A percentile compares a stretch with the other conserved stretches of the same genome.
These are phyloP conservation scores for Penicillium riverlandense DNA, from an alignment of 495 filamentous ascomycete species.

Conservation along the genomic window DNA sequence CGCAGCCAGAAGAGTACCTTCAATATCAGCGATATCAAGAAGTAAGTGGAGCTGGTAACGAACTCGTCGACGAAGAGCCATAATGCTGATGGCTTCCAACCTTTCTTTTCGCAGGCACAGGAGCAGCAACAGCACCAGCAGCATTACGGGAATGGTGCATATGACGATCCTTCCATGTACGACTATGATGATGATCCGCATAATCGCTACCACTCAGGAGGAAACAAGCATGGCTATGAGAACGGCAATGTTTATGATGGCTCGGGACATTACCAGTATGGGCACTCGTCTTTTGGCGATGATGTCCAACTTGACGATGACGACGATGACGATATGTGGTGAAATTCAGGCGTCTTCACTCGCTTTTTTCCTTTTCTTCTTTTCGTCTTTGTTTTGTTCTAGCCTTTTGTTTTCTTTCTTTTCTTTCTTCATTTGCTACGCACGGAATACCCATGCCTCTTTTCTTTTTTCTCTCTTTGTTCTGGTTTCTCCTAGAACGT, in stretches of 20 bases:
- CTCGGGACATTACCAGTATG: constrained; percentile 40
- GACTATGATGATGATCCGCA: constrained; percentile 49
- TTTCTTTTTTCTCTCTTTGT: constrained; percentile 3
- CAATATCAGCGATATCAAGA: constrained; percentile 62
- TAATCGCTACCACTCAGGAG: constrained; percentile 45
- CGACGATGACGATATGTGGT: constrained; percentile 53
- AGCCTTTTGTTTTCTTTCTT: constrained; percentile 6
- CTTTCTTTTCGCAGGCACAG: constrained; percentile 30
- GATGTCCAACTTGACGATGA: constrained; percentile 42
- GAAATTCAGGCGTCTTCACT: constrained; percentile 21
- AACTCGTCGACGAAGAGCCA: background rate
- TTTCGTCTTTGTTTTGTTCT: constrained; percentile 11
- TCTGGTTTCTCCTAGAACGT: constrained; percentile 18
- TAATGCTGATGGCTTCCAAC: background rate
- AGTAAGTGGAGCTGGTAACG: constrained; percentile 30
- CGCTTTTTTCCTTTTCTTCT: constrained; percentile 4
- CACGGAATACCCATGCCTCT: constrained; percentile 30
- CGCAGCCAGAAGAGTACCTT: constrained; percentile 50
- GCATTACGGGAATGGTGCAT: constrained; percentile 40
- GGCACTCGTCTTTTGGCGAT: constrained; percentile 44
- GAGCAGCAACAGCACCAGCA: constrained; percentile 35
- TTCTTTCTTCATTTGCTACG: constrained; percentile 22
- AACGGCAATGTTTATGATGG: constrained; percentile 35
- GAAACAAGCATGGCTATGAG: constrained; percentile 43
- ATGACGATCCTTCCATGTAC: constrained; percentile 52